A percentile compares a stretch with the other conserved stretches of the same genome.
Evolutionary conservation across 2,329 filamentous ascomycete genomes (phyloP).

Genomic region (Trichoderma atroviride): DNA sequence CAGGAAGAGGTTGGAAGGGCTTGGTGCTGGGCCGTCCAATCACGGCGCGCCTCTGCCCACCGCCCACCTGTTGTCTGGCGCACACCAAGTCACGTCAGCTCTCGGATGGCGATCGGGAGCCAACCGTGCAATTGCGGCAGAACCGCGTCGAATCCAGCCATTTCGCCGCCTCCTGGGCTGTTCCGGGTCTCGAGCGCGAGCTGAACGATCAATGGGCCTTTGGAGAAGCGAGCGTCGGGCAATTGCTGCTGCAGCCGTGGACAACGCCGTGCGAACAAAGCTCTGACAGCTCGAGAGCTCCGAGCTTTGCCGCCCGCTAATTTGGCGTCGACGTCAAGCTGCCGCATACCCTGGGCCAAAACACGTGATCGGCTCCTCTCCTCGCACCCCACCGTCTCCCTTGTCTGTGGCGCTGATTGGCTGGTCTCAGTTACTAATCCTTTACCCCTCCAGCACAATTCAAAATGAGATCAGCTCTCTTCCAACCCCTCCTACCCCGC

Average conservation of each 20-base stretch:
- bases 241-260: background rate
- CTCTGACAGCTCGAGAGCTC: background rate
- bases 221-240: background rate
- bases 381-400: constrained; percentile 29
- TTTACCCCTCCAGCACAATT: constrained; percentile 46
- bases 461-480: constrained; percentile 51
- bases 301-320: background rate
- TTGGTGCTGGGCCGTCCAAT: constrained; percentile 18
- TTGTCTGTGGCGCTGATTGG: constrained; percentile 35
- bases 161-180: background rate
- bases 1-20: constrained; percentile 14
- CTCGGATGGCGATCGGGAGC: constrained; percentile 13
- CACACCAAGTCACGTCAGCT: constrained; percentile 26
- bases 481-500: constrained; percentile 53
- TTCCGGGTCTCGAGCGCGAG: background rate
- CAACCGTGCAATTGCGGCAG: constrained; percentile 14
- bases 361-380: constrained; percentile 37
- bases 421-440: constrained; percentile 40
- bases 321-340: constrained; percentile 14
- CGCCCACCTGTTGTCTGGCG: constrained; percentile 20
- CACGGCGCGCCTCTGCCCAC: constrained; percentile 10
- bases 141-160: background rate
- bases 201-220: background rate
- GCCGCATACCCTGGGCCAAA: constrained; percentile 13
- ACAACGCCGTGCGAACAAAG: background rate